Base-by-base conservation (phyloP, 495 filamentous ascomycete species). In the Hypoxylon trugodes region DNA sequence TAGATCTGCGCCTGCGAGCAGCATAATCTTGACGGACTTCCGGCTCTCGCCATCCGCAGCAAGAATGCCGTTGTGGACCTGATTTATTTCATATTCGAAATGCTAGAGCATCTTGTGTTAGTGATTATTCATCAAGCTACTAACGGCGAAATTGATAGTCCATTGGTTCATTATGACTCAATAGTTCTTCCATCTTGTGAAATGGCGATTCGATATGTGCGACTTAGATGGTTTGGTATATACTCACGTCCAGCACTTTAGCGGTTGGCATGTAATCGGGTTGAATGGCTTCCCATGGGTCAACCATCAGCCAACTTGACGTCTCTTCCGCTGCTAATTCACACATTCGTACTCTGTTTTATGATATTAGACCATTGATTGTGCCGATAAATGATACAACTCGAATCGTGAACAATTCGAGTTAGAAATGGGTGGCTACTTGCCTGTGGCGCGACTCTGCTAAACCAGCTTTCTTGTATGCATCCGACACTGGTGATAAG, bases 391-490 rank as follows among this genome's bases (percentile, higher is more conserved):
- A 41, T 35, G 21, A 16, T 30, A 21, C 4, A 32, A 8, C n/a
- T 25, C 41, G 33, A 49, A 19, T 28, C 7, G 30, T 15, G 8
- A 33, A 9, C 4, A 24, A 22, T 13, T 21, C 12, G 10, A 40
- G 26, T 21, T 53, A 30, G 5, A 35, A 36, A 9, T 8, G 3
- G 35, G 3, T 33, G 21, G 10, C 2, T 47, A 65, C 74, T 66
- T 77, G 87, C 84, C 91, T 84, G 73, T 96, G 87, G 5, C 86
- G 78, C 19, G 90, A 86, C 53, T 81, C 86, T 15, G 90, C 93
- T 26, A 98, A 80, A 42, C 93, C 93, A 26, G 85, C 87, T 76
- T 98, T 98, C 70, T 92, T 92, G 79, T 98, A 98, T 21, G 90
- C 88, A 69, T 96, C 93, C 49, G 87, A 88, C 26, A 73, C 70